These are phyloP conservation scores for Septoria petroselini DNA, from an alignment of 2,329 filamentous ascomycete species.

Conservation along the genomic window DNA sequence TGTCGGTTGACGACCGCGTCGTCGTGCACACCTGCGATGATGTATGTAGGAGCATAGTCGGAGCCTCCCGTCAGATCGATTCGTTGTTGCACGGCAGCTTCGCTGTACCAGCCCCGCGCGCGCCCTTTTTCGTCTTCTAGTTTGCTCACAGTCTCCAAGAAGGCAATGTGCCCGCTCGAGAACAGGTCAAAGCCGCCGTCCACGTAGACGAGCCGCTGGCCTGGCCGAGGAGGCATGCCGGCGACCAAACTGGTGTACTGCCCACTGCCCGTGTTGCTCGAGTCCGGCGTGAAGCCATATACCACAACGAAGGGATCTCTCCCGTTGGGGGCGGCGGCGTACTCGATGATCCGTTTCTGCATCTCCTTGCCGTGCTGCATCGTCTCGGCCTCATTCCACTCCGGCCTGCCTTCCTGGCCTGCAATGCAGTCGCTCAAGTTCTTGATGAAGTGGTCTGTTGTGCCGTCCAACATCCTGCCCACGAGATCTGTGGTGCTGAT, in stretches of 20 bases:
- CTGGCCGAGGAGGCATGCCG: constrained; percentile 68
- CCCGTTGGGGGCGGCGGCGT: constrained; percentile 82
- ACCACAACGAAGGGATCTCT: constrained; percentile 75
- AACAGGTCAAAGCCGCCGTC: constrained; percentile 97
- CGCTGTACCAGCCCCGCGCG: constrained; percentile 69
- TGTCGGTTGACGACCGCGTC: constrained; percentile 92
- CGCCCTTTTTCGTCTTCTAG: constrained; percentile 68
- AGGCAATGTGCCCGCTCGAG: constrained; percentile 94
- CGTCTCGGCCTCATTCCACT: constrained; percentile 66
- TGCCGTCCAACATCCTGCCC: constrained; percentile 93
- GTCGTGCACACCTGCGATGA: constrained; percentile 92
- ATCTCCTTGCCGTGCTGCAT: constrained; percentile 64
- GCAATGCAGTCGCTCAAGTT: constrained; percentile 45
- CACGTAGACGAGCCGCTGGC: constrained; percentile 87
- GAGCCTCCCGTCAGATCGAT: constrained; percentile 59
- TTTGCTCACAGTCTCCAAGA: constrained; percentile 72
- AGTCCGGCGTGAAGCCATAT: constrained; percentile 65
- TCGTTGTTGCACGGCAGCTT: constrained; percentile 62
- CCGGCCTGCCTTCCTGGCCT: constrained; percentile 65
- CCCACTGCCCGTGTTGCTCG: constrained; percentile 4
- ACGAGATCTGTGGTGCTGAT: constrained; percentile 99
- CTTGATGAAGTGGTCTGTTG: constrained; percentile 87
- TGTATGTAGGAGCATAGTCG: constrained; percentile 77
- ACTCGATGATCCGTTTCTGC: constrained; percentile 73
- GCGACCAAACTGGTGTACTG: constrained; percentile 57